A percentile compares a stretch with the other conserved stretches of the same genome.
Conservation (phyloP, 2,329 filamentous ascomycete species). For the Cladobotryum mycophilum region DNA sequence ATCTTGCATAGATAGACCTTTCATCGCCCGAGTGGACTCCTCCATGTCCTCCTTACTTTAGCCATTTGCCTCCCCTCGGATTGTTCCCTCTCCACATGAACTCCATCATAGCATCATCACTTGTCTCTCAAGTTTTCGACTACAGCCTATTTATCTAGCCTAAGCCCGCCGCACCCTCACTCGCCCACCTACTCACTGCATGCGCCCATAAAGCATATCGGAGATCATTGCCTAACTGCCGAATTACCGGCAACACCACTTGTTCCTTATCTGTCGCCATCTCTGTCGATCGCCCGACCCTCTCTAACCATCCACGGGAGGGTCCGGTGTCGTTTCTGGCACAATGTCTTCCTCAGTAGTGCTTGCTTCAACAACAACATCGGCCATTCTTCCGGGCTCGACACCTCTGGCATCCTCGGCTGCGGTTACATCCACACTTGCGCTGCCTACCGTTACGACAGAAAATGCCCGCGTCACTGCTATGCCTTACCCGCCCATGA, state of each 20-base stretch:
- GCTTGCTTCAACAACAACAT: slow-evolving; percentile 1
- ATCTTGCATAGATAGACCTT: neutral
- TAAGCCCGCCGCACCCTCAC: neutral
- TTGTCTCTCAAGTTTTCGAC: too few relatives aligned
- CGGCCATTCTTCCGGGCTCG: slow-evolving; percentile 3
- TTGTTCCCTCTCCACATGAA: too few relatives aligned
- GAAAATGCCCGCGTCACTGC: slow-evolving; percentile 13
- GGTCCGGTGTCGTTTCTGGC: neutral
- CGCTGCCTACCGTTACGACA: slow-evolving; percentile 1
- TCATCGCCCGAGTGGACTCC: neutral
- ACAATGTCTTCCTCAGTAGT: slow-evolving; percentile 11
- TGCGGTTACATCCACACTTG: slow-evolving; percentile 10
- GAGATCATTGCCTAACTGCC: neutral
- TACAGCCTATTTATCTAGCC: too few relatives aligned
- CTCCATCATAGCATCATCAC: too few relatives aligned
- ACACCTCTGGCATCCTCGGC: neutral
- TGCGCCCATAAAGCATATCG: too few relatives aligned
- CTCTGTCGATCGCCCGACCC: slow-evolving; percentile 2
- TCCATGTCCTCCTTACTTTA: neutral
- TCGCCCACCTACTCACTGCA: neutral
- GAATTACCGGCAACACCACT: neutral
- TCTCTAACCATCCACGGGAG: neutral
- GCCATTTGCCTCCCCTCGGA: too few relatives aligned
- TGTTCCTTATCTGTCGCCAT: neutral
- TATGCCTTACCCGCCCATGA: slow-evolving; percentile 29